These are phyloP conservation scores for Breynia disticha DNA, from an alignment of 441 rosid species.

Conservation along the genomic window DNA sequence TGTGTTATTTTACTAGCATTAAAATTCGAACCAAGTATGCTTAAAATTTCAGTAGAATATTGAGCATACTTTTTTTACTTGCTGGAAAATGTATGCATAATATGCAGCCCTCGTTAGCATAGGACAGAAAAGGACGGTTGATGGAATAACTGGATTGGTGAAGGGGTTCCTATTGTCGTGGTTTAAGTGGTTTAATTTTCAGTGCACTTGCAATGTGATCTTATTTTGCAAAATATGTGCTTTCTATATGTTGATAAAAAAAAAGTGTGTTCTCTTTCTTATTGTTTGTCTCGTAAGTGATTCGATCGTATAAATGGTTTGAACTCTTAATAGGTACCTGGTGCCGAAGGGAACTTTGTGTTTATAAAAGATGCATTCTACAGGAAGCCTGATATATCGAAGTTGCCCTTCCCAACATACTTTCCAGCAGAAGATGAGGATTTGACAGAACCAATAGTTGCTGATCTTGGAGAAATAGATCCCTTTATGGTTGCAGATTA, in stretches of 20 bases:
- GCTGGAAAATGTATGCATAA: not conserved
- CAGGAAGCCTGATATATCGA: constrained; percentile 64
- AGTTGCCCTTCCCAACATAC: constrained; percentile 88
- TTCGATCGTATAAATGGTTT: not conserved
- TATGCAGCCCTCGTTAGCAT: no score
- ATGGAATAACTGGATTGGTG: no score
- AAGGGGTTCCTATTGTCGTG: no score
- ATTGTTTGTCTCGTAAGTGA: not conserved
- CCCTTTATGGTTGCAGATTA: constrained; percentile 82
- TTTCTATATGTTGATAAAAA: no score
- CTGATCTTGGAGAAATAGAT: constrained; percentile 79
- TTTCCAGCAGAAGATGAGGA: constrained; percentile 56
- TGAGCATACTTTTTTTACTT: not conserved
- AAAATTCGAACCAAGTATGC: no score
- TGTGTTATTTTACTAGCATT: constrained; percentile 22
- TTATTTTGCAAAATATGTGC: no score
- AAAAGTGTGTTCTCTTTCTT: not conserved
- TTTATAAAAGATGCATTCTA: constrained; percentile 74
- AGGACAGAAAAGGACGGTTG: no score
- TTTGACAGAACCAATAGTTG: constrained; percentile 41
- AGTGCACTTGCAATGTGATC: no score
- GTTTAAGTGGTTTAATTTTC: no score
- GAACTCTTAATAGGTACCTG: constrained; percentile 57
- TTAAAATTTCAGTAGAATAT: no score
- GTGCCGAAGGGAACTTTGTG: constrained; percentile 84